Percentiles rank a stretch among this genome's conserved stretches.
phyloP scores from a whole-genome alignment of 2,329 filamentous ascomycete species.

The Colletotrichum orchidophilum region DNA sequence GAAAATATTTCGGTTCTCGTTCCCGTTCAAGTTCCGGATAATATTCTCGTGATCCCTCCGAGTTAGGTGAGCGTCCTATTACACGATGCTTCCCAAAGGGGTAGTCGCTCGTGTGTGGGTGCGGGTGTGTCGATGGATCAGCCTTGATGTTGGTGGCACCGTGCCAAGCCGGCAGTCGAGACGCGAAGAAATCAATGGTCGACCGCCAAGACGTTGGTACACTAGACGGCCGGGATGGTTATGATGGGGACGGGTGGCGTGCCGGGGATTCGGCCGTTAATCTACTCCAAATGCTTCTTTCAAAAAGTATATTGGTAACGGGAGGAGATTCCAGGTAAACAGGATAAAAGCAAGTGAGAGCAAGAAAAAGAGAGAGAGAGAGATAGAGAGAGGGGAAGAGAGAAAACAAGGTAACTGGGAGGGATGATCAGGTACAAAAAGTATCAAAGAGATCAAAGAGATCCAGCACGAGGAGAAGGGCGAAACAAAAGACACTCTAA shows the following conservation, averaged over 20 bases:
- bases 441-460: neutral
- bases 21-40: neutral
- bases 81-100: conserved; percentile 4
- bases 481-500: neutral
- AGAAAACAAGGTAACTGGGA: neutral
- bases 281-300: neutral
- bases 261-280: neutral
- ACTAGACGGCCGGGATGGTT: neutral
- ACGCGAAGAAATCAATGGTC: neutral
- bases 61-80: neutral
- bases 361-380: neutral
- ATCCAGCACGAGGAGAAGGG: neutral
- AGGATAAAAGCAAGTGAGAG: neutral
- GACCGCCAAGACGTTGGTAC: neutral
- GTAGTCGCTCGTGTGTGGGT: conserved; percentile 21
- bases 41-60: neutral
- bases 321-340: neutral
- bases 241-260: neutral
- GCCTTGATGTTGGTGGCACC: neutral
- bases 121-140: neutral
- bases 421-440: neutral
- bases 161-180: conserved; percentile 31
- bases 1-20: neutral
- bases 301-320: neutral
- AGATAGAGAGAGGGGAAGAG: no score